These are phyloP conservation scores for Leccinum fuscescens DNA, from an alignment of 1,284 basidiomycete species.

Conservation along the genomic window DNA sequence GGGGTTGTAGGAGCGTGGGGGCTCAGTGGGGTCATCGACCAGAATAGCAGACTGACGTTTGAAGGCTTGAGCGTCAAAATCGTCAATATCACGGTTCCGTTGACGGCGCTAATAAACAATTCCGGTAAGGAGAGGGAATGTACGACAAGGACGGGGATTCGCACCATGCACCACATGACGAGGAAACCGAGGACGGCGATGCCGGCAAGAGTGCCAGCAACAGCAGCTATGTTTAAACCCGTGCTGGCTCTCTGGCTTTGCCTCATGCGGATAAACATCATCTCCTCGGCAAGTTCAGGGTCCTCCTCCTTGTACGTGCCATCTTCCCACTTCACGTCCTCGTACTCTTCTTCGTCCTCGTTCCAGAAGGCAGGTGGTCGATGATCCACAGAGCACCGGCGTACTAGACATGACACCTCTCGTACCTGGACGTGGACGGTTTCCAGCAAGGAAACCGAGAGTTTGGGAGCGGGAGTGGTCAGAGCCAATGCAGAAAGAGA, in stretches of 20 bases:
- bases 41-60: constrained; percentile 59
- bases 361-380: constrained; percentile 82
- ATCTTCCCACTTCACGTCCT: constrained; percentile 72
- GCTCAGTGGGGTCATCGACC: constrained; percentile 44
- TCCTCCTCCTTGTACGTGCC: constrained; percentile 74
- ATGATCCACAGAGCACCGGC: constrained; percentile 58
- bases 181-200: constrained; percentile 47
- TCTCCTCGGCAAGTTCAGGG: constrained; percentile 54
- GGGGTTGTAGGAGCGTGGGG: constrained; percentile 37
- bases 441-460: constrained; percentile 30
- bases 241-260: constrained; percentile 38
- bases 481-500: constrained; percentile 48
- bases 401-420: constrained; percentile 57
- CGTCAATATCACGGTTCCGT: constrained; percentile 39
- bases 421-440: constrained; percentile 21
- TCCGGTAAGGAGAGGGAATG: constrained; percentile 4
- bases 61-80: constrained; percentile 55
- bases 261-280: constrained; percentile 28
- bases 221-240: constrained; percentile 49
- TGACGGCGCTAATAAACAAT: constrained; percentile 43
- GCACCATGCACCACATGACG: constrained; percentile 54
- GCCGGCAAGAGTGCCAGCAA: constrained; percentile 50
- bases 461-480: constrained; percentile 49
- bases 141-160: constrained; percentile 1
- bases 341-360: constrained; percentile 76